phyloP scores from a whole-genome alignment of 2,329 filamentous ascomycete species.

The Fusarium ramigenum region DNA sequence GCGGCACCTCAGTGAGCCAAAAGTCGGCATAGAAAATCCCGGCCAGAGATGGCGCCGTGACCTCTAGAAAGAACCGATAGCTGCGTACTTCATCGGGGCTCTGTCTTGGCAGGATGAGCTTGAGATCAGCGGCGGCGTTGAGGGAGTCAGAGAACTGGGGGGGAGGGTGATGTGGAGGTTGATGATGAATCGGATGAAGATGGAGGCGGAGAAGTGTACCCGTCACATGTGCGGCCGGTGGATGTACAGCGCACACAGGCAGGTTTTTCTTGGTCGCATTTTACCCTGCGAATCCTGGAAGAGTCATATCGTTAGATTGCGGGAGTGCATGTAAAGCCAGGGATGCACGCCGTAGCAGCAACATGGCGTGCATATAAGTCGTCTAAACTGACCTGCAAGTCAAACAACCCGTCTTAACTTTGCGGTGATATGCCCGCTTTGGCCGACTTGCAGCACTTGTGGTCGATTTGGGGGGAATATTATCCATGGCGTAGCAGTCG shows the following conservation, averaged over 20 bases:
- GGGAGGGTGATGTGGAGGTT: not conserved
- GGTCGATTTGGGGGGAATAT: fast-evolving
- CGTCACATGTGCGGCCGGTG: conserved; percentile 12
- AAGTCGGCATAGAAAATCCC: conserved; percentile 15
- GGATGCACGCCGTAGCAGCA: too few species aligned
- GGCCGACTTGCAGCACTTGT: too few species aligned
- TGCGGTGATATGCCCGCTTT: not conserved
- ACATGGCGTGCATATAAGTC: not conserved
- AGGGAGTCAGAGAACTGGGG: too few species aligned
- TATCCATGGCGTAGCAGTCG: not conserved
- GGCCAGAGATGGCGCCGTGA: not conserved
- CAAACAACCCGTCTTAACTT: not conserved
- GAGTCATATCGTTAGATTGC: not conserved
- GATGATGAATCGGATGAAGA: not conserved
- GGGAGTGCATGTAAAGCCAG: not conserved
- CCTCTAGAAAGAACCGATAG: conserved; percentile 4
- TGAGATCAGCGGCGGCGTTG: not conserved
- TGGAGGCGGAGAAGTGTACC: not conserved
- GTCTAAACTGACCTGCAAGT: not conserved
- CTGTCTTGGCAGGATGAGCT: not conserved
- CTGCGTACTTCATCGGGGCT: not conserved
- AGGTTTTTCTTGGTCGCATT: not conserved
- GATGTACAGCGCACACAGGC: conserved; percentile 5
- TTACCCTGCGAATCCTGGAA: not conserved
- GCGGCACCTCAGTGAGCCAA: conserved; percentile 1